A percentile compares a stretch with the other conserved stretches of the same genome.
phyloP scores from a whole-genome alignment of 148 eudicot genomes.

The Camellia lanceoleosa region DNA sequence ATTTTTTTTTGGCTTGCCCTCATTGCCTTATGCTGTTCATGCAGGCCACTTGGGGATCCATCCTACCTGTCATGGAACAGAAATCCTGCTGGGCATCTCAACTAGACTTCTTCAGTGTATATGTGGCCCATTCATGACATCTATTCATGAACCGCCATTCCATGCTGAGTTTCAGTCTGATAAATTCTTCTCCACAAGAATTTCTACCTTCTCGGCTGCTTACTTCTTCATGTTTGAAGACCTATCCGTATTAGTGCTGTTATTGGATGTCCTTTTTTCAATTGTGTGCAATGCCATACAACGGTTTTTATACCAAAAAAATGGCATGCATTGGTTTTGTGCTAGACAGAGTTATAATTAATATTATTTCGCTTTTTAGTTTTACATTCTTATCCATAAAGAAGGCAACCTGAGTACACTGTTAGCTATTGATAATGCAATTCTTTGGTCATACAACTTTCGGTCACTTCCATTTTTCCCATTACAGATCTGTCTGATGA shows the following conservation, averaged over 20 bases:
- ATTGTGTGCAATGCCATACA: background rate
- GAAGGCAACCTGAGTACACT: background rate
- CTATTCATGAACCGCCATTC: background rate
- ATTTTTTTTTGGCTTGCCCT: background rate
- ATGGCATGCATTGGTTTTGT: background rate
- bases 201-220: background rate
- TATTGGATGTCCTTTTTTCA: background rate
- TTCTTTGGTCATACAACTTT: background rate
- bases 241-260: background rate
- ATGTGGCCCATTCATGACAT: background rate
- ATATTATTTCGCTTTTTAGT: background rate
- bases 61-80: constrained; percentile 71
- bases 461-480: background rate
- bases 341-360: background rate
- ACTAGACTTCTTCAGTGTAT: constrained; percentile 16
- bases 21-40: constrained; percentile 11
- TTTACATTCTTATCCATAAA: background rate
- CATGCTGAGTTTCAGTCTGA: background rate
- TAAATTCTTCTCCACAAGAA: background rate
- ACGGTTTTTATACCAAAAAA: too few species aligned
- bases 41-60: constrained; percentile 81
- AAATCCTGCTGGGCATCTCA: constrained; percentile 42
- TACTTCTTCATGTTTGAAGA: background rate
- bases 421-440: background rate
- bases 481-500: background rate